Percentiles rank a stretch among this genome's conserved stretches.
These are phyloP conservation scores for Pycnococcus provasolii DNA, from an alignment of 139 green algal species.

Conservation along the genomic window DNA sequence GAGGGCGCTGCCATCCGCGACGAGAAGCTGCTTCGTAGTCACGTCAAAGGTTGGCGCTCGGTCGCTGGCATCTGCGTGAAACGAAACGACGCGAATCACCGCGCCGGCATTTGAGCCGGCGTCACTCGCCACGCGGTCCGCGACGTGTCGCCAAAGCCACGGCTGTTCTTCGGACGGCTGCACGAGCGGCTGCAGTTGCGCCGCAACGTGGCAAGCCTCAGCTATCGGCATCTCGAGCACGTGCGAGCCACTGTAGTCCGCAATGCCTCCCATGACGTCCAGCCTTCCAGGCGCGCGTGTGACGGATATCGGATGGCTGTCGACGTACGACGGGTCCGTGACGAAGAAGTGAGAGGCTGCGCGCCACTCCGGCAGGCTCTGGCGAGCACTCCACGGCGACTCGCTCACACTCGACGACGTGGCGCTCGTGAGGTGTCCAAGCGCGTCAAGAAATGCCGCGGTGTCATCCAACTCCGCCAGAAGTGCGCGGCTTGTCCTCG, in stretches of 20 bases:
- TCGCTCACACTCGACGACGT: too few relatives aligned
- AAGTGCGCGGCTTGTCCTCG: too few relatives aligned
- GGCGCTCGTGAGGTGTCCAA: too few relatives aligned
- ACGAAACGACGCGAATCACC: background rate
- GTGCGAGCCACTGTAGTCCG: slow-evolving; percentile 81
- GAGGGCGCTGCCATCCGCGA: too few relatives aligned
- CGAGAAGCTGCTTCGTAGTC: background rate
- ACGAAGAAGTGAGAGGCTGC: too few relatives aligned
- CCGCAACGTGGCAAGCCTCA: slow-evolving; percentile 75
- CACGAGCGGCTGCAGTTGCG: slow-evolving; percentile 9
- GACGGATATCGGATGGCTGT: slow-evolving; percentile 29
- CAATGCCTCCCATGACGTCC: slow-evolving; percentile 95
- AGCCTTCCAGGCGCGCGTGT: slow-evolving; percentile 74
- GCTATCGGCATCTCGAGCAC: slow-evolving; percentile 79
- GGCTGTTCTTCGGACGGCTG: background rate
- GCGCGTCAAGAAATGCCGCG: too few relatives aligned
- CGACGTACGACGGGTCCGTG: too few relatives aligned
- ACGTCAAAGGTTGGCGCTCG: slow-evolving; percentile 53
- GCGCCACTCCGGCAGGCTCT: too few relatives aligned
- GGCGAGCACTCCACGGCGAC: too few relatives aligned
- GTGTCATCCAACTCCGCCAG: too few relatives aligned
- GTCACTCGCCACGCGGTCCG: background rate
- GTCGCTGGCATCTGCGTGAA: slow-evolving; percentile 28
- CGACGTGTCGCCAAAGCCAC: background rate
- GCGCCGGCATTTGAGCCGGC: background rate